Base-by-base conservation (phyloP, 495 filamentous ascomycete species). In the Polyplosphaeria fusca region DNA sequence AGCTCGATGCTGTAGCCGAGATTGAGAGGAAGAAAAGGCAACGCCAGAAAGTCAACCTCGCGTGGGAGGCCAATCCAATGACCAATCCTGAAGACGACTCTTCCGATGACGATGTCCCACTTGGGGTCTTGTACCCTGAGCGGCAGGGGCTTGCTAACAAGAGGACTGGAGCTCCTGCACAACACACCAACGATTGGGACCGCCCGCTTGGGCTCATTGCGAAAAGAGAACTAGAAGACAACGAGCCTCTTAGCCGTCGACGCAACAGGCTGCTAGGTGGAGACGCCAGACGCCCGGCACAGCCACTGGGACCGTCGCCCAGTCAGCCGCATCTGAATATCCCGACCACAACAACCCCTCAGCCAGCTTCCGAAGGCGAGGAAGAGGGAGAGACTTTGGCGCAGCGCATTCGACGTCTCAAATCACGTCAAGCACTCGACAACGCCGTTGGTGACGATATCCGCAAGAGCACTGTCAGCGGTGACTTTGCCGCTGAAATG, bases 1-100 rank as follows among this genome's bases (percentile, higher is more conserved):
- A 98, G 67, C 77, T 97, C 41, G 92, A 98, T 61, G 87, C 89
- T 3, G 91, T 96, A 23, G 89, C 88, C 37, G 86, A 97, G 73
- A 79, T 91, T 46, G 85, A 94, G 66, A 86, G 85, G 65, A 83
- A 86, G 42, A 74, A 85, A 26, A 79, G 93, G 41, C 79, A 85
- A 52, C 77, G 81, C 42, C 86, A 87, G 66, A 85, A 83, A 39
- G 82, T 94, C 1, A 85, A 86, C 51, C 78, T 98, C 11, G 93
- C 94, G 4, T 98, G 94, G 93, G 90, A 96, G 69, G 83, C 86
- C 52, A 81, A 82, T 5, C 70, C 76, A 26, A 67, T 68, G 27
- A 60, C 67, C 5, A 65, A 66, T 9, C 71, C 72, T 23, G 68
- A 76, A 16, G 76, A 71, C 7, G 81, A 83, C 22, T 60, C 68